A percentile compares a stretch with the other conserved stretches of the same genome.
phyloP scores from a whole-genome alignment of 163 green algal species.

The Prototheca stagnorum region DNA sequence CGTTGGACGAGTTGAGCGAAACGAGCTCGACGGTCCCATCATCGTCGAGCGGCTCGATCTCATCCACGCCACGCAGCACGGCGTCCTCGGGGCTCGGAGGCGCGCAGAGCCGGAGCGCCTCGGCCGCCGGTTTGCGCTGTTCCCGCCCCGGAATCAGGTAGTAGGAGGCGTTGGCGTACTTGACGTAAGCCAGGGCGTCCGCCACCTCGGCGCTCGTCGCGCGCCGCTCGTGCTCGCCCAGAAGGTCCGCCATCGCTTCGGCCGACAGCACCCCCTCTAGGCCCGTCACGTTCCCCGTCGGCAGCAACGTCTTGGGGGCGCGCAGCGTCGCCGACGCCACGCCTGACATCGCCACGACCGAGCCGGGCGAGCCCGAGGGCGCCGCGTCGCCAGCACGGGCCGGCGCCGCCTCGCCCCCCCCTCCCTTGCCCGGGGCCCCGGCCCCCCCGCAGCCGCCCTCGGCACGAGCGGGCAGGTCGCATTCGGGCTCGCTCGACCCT shows the following conservation, averaged over 20 bases:
- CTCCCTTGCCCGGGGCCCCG: too few species aligned
- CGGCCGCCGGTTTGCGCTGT: neutral
- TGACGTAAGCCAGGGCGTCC: slow-evolving; percentile 2
- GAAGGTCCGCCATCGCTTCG: slow-evolving; percentile 11
- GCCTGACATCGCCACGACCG: neutral
- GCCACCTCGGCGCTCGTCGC: slow-evolving; percentile 1
- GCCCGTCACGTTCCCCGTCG: slow-evolving; percentile 6
- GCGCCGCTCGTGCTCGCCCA: slow-evolving; percentile 8
- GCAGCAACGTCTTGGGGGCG: neutral
- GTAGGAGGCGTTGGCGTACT: slow-evolving; percentile 15
- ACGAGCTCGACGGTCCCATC: slow-evolving; percentile 19
- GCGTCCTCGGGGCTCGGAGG: slow-evolving; percentile 9
- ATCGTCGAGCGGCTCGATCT: slow-evolving; percentile 14
- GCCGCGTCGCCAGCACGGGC: slow-evolving; percentile 8
- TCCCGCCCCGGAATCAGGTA: slow-evolving; percentile 10
- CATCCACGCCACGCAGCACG: slow-evolving; percentile 6
- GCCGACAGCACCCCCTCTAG: slow-evolving; percentile 9
- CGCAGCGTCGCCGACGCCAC: neutral
- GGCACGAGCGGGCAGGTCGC: too few species aligned
- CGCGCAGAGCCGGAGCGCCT: slow-evolving; percentile 1
- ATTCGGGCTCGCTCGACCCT: too few species aligned
- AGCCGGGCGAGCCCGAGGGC: neutral
- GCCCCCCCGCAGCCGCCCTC: too few species aligned
- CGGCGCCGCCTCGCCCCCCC: neutral
- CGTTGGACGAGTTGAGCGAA: slow-evolving; percentile 28